Percentiles rank a stretch among this genome's conserved stretches.
These are phyloP conservation scores for Talaromyces sp. DNA, from an alignment of 2,329 filamentous ascomycete genomes.

Conservation along the genomic window DNA sequence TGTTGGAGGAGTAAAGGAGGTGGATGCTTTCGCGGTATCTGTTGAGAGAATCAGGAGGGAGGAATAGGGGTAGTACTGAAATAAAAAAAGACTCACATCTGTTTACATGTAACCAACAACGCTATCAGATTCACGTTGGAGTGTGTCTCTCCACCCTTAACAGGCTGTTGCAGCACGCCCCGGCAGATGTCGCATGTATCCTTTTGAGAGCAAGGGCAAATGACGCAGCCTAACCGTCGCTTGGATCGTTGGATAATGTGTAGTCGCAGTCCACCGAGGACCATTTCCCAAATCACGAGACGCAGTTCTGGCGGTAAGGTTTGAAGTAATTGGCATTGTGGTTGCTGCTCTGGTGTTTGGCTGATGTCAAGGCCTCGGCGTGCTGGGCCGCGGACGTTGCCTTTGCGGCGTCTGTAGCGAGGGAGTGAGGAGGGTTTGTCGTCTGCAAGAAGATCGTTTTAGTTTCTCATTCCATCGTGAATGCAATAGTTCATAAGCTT, in stretches of 20 bases:
- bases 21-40: slow-evolving; percentile 37
- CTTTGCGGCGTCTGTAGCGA: slow-evolving; percentile 19
- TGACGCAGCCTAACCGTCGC: slow-evolving; percentile 32
- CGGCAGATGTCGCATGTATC: slow-evolving; percentile 34
- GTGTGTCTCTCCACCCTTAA: slow-evolving; percentile 21
- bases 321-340: slow-evolving; percentile 28
- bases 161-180: slow-evolving; percentile 29
- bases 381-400: slow-evolving; percentile 13
- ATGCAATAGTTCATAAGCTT: neutral
- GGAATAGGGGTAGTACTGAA: neutral
- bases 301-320: slow-evolving; percentile 36
- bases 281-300: slow-evolving; percentile 37
- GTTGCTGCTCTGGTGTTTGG: slow-evolving; percentile 22
- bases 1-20: slow-evolving; percentile 35
- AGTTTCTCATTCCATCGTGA: neutral
- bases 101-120: slow-evolving; percentile 33
- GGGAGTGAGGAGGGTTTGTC: slow-evolving; percentile 20
- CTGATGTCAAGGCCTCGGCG: slow-evolving; percentile 19
- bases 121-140: slow-evolving; percentile 25
- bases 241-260: slow-evolving; percentile 36
- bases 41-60: neutral
- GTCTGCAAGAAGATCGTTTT: slow-evolving; percentile 9
- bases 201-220: slow-evolving; percentile 32
- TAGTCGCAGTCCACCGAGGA: slow-evolving; percentile 30
- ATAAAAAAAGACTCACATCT: slow-evolving; percentile 27